These are phyloP conservation scores for Calonectria crousiana DNA, from an alignment of 2,329 filamentous ascomycete genomes.

Conservation along the genomic window DNA sequence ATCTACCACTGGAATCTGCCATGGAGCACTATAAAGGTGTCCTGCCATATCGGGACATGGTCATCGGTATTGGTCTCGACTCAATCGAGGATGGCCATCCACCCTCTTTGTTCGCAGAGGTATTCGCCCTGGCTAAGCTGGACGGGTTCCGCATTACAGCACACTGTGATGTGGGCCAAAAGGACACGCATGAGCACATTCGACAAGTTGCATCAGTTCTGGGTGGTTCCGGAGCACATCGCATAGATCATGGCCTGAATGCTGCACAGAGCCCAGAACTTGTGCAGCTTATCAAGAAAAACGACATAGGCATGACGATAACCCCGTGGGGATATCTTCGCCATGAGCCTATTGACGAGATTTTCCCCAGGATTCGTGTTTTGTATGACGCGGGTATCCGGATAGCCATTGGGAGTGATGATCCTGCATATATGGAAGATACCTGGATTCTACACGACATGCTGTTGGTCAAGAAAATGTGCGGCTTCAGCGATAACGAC, in stretches of 20 bases:
- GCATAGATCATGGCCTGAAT: slow-evolving; percentile 81
- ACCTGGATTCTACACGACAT: slow-evolving; percentile 49
- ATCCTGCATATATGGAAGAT: slow-evolving; percentile 81
- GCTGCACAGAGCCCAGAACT: slow-evolving; percentile 70
- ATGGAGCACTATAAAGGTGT: slow-evolving; percentile 66
- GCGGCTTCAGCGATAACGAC: slow-evolving; percentile 41
- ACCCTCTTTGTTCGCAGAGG: slow-evolving; percentile 56
- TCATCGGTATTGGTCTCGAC: slow-evolving; percentile 60
- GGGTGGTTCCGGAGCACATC: slow-evolving; percentile 67
- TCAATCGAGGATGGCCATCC: slow-evolving; percentile 60
- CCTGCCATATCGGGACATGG: slow-evolving; percentile 51
- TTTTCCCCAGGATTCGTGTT: slow-evolving; percentile 60
- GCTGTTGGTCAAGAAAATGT: slow-evolving; percentile 49
- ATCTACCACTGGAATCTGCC: slow-evolving; percentile 78
- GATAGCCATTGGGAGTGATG: slow-evolving; percentile 79
- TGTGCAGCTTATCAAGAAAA: slow-evolving; percentile 66
- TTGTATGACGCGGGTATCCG: slow-evolving; percentile 72
- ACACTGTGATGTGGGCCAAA: slow-evolving; percentile 65
- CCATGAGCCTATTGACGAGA: slow-evolving; percentile 50
- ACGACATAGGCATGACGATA: slow-evolving; percentile 72
- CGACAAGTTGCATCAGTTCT: slow-evolving; percentile 61
- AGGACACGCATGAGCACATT: slow-evolving; percentile 64
- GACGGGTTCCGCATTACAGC: slow-evolving; percentile 61
- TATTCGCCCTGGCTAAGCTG: slow-evolving; percentile 49
- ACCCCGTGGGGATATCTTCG: slow-evolving; percentile 64